Base-by-base conservation (phyloP, 768 basidiomycete species). In the Leccinum variicolor region DNA sequence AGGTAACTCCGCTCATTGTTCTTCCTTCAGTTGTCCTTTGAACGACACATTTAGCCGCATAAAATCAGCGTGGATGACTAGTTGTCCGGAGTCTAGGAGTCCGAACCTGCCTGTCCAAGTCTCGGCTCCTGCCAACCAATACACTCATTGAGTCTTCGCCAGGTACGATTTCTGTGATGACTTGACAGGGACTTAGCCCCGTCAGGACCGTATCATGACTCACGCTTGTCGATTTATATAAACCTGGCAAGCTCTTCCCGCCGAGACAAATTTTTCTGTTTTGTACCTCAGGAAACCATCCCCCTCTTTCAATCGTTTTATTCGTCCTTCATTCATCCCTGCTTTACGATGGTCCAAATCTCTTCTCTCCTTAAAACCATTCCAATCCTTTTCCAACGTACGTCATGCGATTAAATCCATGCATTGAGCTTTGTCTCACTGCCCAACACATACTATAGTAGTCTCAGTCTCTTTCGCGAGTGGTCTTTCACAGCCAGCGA, bases 321-420 rank as follows among this genome's bases (percentile, higher is more conserved):
- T 43, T 46, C 26, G 3, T 31, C 29, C 47, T 45, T 33, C 17
- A 7, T 9, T 17, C 14, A 3, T 31, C 6, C 31, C 8, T 26
- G 6, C 17, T 39, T 21, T 23, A 54, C 28, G 45, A 70, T 69
- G 69, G 67, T 70, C 50, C 61, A 60, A 59, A 61, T 64, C 33
- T 2, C 58, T 11, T 39, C 69, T 6, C 52, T 69, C 61, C 52
- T 69, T 60, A 23, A 48, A 2, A 50, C 50, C 19, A 19, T 61
- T 50, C 21, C 57, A 51, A 36, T 55, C 50, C 23, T 59, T 59
- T 54, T 57, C 34, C 61, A 52, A 11, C 41, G 68, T 70, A 55
- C 8, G 51, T 58, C 14, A 19, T 23, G 9, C 9, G 6, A 39
- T 21, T 45, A 31, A 17, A 29, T 47, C 3, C n/a, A 3, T 39